phyloP scores from a whole-genome alignment of 208 protist genomes.

The Crithidia mellificae region DNA sequence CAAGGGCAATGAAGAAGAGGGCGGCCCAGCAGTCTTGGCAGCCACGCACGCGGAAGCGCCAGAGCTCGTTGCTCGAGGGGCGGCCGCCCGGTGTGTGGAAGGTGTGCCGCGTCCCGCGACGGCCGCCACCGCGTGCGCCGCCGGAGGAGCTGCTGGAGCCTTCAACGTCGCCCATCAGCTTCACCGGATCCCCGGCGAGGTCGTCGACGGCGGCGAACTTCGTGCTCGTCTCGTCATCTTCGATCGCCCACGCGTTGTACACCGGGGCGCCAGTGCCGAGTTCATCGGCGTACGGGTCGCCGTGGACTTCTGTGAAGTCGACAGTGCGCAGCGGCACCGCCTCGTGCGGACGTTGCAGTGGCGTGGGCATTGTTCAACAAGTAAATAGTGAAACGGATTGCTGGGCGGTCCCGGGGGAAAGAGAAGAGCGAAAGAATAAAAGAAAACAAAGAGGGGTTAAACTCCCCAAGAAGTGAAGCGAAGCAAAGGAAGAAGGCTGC shows the following conservation, averaged over 20 bases:
- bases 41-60: constrained; percentile 57
- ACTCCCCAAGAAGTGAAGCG: no score
- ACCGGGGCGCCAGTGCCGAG: constrained; percentile 44
- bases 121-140: background rate
- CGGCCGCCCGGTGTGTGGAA: constrained; percentile 32
- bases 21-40: constrained; percentile 67
- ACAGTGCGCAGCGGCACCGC: constrained; percentile 13
- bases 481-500: no score
- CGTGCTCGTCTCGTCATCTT: constrained; percentile 35
- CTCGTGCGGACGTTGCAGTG: constrained; percentile 3
- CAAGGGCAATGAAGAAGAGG: constrained; percentile 41
- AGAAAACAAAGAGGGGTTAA: no score
- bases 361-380: background rate
- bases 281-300: constrained; percentile 43
- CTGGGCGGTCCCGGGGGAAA: no score
- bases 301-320: constrained; percentile 28
- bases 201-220: background rate
- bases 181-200: background rate
- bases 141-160: background rate
- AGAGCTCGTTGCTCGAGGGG: constrained; percentile 57
- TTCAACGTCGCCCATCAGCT: constrained; percentile 9
- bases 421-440: background rate
- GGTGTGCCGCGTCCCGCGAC: background rate
- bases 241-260: constrained; percentile 42
- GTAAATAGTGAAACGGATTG: no score